Evolutionary conservation across 2,329 filamentous ascomycete genomes (phyloP).

Genomic region (Monilinia fructigena): DNA sequence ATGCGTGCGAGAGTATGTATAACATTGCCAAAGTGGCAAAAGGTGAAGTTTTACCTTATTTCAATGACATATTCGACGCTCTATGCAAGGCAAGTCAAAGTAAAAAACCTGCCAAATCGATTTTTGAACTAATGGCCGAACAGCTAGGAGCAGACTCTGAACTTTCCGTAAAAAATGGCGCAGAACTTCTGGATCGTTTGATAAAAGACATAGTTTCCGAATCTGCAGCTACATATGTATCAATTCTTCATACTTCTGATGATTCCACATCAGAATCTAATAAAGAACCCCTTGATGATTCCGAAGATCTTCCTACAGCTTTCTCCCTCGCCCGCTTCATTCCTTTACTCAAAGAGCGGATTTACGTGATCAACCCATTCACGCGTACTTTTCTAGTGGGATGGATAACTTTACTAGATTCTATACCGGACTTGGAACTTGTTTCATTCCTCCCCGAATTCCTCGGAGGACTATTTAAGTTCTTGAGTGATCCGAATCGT

Average conservation of each 20-base stretch:
- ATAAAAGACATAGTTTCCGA: constrained; percentile 97
- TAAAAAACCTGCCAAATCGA: constrained; percentile 7
- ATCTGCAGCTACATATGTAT: constrained; percentile 91
- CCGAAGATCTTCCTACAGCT: constrained; percentile 68
- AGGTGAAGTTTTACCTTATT: constrained; percentile 93
- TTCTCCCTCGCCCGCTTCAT: constrained; percentile 92
- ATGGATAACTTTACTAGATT: constrained; percentile 93
- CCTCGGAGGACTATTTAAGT: constrained; percentile 82
- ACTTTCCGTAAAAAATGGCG: constrained; percentile 95
- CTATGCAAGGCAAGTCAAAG: constrained; percentile 74
- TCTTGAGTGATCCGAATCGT: constrained; percentile 83
- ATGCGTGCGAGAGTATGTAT: constrained; percentile 99
- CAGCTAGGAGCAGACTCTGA: constrained; percentile 95
- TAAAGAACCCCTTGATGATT: constrained; percentile 47
- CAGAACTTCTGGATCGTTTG: constrained; percentile 88
- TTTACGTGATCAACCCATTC: constrained; percentile 91
- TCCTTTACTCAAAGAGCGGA: constrained; percentile 87
- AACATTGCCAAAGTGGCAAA: constrained; percentile 99
- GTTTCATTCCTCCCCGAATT: constrained; percentile 92
- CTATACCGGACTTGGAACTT: constrained; percentile 92
- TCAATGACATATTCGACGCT: constrained; percentile 97
- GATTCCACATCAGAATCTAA: constrained; percentile 51
- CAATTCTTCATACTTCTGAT: constrained; percentile 68
- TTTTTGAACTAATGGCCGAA: constrained; percentile 23
- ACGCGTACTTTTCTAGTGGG: constrained; percentile 93